Evolutionary conservation across 306 rosid species (phyloP).

Genomic region (Pterocarpus santalinus): DNA sequence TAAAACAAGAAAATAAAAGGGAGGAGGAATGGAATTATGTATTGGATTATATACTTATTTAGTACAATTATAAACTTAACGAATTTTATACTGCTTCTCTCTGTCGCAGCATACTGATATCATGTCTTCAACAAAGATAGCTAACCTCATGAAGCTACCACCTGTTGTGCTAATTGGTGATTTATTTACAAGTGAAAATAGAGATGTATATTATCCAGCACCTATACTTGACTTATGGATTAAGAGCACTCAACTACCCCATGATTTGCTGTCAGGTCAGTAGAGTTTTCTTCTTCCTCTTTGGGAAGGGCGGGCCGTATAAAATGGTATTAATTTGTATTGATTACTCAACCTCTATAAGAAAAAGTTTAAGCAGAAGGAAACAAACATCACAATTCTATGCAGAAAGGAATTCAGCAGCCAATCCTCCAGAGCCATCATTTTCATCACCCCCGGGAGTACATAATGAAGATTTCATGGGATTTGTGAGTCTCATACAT

Average conservation of each 20-base stretch:
- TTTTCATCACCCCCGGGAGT: conserved; percentile 58
- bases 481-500: conserved; percentile 56
- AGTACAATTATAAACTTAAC: background rate
- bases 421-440: conserved; percentile 68
- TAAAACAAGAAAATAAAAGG: background rate
- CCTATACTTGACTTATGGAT: conserved; percentile 77
- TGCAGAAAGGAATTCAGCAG: conserved; percentile 64
- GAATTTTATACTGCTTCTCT: conserved; percentile 5
- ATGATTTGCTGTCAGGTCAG: conserved; percentile 75
- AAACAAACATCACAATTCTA: conserved; percentile 30
- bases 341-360: conserved; percentile 8
- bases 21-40: background rate
- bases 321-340: conserved; percentile 14
- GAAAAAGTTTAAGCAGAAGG: conserved; percentile 10
- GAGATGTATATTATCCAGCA: conserved; percentile 71
- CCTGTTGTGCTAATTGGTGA: conserved; percentile 62
- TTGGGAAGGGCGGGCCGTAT: background rate
- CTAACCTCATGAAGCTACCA: conserved; percentile 79
- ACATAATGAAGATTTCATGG: conserved; percentile 52
- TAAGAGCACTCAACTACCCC: conserved; percentile 64
- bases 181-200: conserved; percentile 59
- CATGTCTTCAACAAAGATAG: conserved; percentile 61
- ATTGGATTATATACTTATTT: conserved; percentile 23
- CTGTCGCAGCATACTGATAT: conserved; percentile 55
- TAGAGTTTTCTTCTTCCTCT: background rate